A percentile compares a stretch with the other conserved stretches of the same genome.
These are phyloP conservation scores for Colletotrichum musae DNA, from an alignment of 2,329 filamentous ascomycete genomes.

Conservation along the genomic window DNA sequence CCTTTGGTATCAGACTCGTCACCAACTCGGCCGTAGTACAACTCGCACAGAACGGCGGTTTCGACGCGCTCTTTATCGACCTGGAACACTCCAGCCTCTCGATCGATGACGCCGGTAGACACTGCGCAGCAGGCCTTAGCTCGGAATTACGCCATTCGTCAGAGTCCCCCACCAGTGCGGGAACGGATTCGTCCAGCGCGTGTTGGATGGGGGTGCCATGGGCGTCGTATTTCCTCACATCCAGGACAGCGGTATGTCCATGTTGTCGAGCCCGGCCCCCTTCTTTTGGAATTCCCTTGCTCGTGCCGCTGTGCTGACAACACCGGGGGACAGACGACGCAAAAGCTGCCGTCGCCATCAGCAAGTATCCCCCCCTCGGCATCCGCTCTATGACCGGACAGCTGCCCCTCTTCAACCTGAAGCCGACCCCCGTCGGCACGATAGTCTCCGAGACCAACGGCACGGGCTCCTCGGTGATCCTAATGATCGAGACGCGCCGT, in stretches of 20 bases:
- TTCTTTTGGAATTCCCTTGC: too few species aligned
- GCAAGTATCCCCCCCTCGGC: constrained; percentile 48
- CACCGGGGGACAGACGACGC: constrained; percentile 41
- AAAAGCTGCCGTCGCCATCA: constrained; percentile 39
- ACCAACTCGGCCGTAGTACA: constrained; percentile 46
- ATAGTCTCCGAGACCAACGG: constrained; percentile 21
- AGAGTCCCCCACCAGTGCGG: constrained; percentile 50
- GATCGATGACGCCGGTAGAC: constrained; percentile 45
- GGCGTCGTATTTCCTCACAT: constrained; percentile 49
- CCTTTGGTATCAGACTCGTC: constrained; percentile 45
- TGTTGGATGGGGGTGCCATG: constrained; percentile 50
- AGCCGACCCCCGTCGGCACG: constrained; percentile 20
- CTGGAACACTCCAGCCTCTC: constrained; percentile 52
- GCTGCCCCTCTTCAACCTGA: constrained; percentile 45
- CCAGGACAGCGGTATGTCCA: constrained; percentile 37
- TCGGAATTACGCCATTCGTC: constrained; percentile 50
- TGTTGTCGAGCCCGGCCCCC: neutral
- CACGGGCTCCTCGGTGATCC: constrained; percentile 17
- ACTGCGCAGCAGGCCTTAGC: constrained; percentile 48
- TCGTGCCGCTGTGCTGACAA: neutral
- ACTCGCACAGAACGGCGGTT: constrained; percentile 49
- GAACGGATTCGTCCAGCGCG: constrained; percentile 48
- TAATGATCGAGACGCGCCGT: constrained; percentile 34
- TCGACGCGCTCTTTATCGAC: constrained; percentile 53
- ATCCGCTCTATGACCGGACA: constrained; percentile 43